Percentiles rank a stretch among this genome's conserved stretches.
These are phyloP conservation scores for Rosa persica DNA, from an alignment of 306 rosid genomes.

Conservation along the genomic window DNA sequence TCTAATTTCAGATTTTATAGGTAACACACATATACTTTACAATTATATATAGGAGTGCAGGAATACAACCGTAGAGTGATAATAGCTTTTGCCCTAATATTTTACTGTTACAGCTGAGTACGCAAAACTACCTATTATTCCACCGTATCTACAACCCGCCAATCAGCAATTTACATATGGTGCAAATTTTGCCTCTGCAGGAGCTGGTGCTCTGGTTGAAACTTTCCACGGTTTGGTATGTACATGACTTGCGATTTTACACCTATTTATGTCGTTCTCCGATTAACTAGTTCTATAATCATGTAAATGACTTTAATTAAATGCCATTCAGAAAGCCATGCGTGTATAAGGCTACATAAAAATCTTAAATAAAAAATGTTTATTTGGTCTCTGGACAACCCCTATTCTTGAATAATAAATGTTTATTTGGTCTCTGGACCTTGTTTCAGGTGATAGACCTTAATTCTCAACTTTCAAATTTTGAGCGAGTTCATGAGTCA, in stretches of 20 bases:
- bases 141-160: neutral
- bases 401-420: neutral
- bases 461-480: neutral
- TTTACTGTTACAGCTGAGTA: neutral
- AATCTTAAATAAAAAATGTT: neutral
- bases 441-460: slow-evolving; percentile 1
- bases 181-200: neutral
- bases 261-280: neutral
- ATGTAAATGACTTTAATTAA: neutral
- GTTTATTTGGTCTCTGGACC: neutral
- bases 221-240: neutral
- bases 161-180: neutral
- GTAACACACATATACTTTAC: slow-evolving; percentile 14
- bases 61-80: neutral
- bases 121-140: neutral
- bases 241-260: neutral
- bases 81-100: neutral
- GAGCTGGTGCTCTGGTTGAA: slow-evolving; percentile 5
- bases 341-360: too few relatives aligned
- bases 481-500: neutral
- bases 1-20: slow-evolving; percentile 43
- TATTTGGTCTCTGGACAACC: neutral
- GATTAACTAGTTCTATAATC: neutral
- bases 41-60: neutral
- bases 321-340: neutral